Conservation (phyloP, 306 rosid genomes). For the Carpinus viminea region DNA sequence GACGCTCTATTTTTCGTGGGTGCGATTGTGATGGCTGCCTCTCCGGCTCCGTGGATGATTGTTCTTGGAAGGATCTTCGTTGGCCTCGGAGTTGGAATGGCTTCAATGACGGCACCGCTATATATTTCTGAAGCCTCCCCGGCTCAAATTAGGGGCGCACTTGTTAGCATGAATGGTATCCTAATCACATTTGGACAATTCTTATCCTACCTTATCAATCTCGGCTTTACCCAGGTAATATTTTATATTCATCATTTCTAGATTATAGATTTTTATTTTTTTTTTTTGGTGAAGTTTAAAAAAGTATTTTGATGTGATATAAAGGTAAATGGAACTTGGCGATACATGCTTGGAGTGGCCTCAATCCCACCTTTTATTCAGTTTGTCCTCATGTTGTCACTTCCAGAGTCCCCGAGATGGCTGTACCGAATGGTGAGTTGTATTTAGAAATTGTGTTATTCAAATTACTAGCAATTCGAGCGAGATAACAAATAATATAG, state of each 20-base stretch:
- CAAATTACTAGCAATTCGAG: too few relatives aligned
- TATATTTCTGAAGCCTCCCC: slow-evolving; percentile 90
- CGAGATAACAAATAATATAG: too few relatives aligned
- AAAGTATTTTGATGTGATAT: slow-evolving; percentile 7
- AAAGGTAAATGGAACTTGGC: slow-evolving; percentile 78
- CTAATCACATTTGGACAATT: slow-evolving; percentile 85
- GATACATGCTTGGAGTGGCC: slow-evolving; percentile 90
- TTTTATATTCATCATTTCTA: too few relatives aligned
- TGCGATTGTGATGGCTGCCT: slow-evolving; percentile 69
- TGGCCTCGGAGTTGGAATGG: slow-evolving; percentile 92
- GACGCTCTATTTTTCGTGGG: slow-evolving; percentile 63
- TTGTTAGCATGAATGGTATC: slow-evolving; percentile 67
- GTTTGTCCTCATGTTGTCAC: slow-evolving; percentile 63
- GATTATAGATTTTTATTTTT: neutral
- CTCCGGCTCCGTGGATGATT: slow-evolving; percentile 70
- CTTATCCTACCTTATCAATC: slow-evolving; percentile 71
- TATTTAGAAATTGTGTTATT: too few relatives aligned
- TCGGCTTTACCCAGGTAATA: slow-evolving; percentile 70
- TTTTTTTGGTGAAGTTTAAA: too few relatives aligned
- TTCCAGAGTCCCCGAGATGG: slow-evolving; percentile 92
- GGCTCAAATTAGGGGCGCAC: slow-evolving; percentile 83
- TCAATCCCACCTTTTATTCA: slow-evolving; percentile 68
- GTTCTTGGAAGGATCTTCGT: slow-evolving; percentile 69
- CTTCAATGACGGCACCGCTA: slow-evolving; percentile 86
- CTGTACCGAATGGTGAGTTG: slow-evolving; percentile 65